Base-by-base conservation (phyloP, 2,329 filamentous ascomycete species). In the Trichoderma guizhouense region DNA sequence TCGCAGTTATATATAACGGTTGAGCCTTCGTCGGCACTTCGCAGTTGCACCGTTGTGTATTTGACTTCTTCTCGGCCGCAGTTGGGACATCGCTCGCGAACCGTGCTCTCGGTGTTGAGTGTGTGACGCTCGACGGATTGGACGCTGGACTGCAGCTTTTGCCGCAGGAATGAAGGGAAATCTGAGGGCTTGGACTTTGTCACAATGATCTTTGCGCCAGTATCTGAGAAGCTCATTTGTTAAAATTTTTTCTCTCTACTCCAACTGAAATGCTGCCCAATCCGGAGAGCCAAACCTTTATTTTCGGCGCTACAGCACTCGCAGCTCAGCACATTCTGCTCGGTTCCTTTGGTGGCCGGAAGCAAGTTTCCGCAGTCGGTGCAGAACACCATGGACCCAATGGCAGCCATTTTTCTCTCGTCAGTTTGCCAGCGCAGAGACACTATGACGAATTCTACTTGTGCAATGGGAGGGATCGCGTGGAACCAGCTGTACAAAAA, bases 371-470 rank as follows among this genome's bases (percentile, higher is more conserved):
- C 95, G 81, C 95, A 98, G 80, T 95, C 93, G 69, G 88, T 93
- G 85, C 95, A 98, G 82, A 98, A 98, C 43, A 97, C 91, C 53
- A 98, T 86, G 67, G 94, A 95, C 71, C 94, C 95, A 76, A 98
- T 94, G 21, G 93, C 91, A 75, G 95, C 90, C 95, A 98, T 98
- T 75, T 74, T 43, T 3, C 5, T 3, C 5, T 43, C 7, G 55
- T 26, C 30, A 14, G n/a, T 24, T 43, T 69, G 66, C 66, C 66
- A 69, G 39, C 66, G 66, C 66, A 69, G 57, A 61, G 43, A 21
- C 67, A 21, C 67, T 53, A 69, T 63, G 58, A 69, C 58, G 53
- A 65, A 53, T 34, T 51, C 67, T 62, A 62, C 26, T 47, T 69
- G 34, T 61, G 55, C 12, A 69, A 69, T 62, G 67, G 67, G 32